phyloP scores from a whole-genome alignment of 495 filamentous ascomycete genomes.

The Trichoderma gamsii region DNA sequence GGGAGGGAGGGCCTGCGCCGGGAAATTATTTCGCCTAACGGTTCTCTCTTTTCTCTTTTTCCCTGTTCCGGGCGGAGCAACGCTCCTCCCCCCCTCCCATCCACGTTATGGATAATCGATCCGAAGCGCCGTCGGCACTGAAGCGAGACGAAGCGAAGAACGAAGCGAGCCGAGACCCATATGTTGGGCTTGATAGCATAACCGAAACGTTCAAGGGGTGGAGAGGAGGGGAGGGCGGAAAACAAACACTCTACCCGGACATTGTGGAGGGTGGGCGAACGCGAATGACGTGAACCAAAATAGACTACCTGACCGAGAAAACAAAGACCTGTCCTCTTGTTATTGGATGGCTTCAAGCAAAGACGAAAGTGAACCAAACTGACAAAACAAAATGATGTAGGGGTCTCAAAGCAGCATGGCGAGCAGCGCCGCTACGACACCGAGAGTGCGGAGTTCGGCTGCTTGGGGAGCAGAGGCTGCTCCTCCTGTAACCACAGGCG shows the following conservation, averaged over 20 bases:
- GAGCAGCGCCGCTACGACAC: not conserved
- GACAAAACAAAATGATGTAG: not conserved
- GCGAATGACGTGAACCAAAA: too few species aligned
- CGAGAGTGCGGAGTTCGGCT: not conserved
- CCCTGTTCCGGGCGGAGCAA: not conserved
- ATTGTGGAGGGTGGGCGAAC: not conserved
- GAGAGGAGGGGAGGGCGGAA: not conserved
- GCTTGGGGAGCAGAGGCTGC: not conserved
- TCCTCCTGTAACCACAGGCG: constrained; percentile 3
- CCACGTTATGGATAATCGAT: not conserved
- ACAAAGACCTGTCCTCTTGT: not conserved
- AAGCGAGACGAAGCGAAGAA: not conserved
- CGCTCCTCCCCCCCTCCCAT: too few species aligned
- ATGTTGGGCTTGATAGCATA: not conserved
- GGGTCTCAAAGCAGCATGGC: not conserved
- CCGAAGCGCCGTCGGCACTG: too few species aligned
- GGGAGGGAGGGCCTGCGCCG: not conserved
- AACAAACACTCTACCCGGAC: not conserved
- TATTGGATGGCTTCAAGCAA: not conserved
- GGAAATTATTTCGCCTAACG: not conserved
- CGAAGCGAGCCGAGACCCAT: not conserved
- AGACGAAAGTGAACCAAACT: not conserved
- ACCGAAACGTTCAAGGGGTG: not conserved
- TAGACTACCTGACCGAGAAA: too few species aligned
- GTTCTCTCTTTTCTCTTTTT: not conserved